Base-by-base conservation (phyloP, 441 rosid species). In the Populus hybrid region DNA sequence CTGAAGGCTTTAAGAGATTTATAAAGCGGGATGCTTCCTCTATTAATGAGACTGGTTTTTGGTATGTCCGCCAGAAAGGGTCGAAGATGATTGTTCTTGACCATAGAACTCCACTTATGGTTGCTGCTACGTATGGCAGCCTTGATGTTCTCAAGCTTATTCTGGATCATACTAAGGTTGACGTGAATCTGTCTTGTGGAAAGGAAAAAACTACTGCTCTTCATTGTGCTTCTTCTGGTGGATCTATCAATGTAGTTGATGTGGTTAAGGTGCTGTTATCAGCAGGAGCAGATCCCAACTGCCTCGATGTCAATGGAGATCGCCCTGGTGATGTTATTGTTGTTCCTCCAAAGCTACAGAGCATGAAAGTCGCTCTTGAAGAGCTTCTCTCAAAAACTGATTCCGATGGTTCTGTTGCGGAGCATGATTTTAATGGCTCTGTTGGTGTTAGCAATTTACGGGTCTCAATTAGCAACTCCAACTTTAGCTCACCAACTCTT, bases 171-270 rank as follows among this genome's bases (percentile, higher is more conserved):
- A 68, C 83, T 2, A 59, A 34, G 30, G 84, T 72, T 50, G 85
- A 86, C 75, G 86, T 88, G 32, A 88, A 86, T 74, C 75, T 83
- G 14, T 73, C 85, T 3, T 89, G 94, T 63, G 98, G 89, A 61
- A 36, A 59, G 9, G 98, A 90, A 35, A 87, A 86, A 78, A 87
- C 88, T 53, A 91, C 94, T 42, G 91, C 98, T 7, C 94, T 93
- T 76, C 96, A 93, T 66, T 91, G 92, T 76, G 93, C 93, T 76
- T 92, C 94, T 68, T 88, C 96, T 64, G 91, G 96, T 74, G 94
- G 90, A 72, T 88, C 93, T 26, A 73, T 71, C 67, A 75, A 79
- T 77, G 81, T 84, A 1, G 74, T 83, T 72, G 97, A 90, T 42
- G 88, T 85, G 78, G 88, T 88, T 50, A 86, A 85, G 82, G 57